Conservation (phyloP, 2,329 filamentous ascomycete species). For the Ascochyta lentis region DNA sequence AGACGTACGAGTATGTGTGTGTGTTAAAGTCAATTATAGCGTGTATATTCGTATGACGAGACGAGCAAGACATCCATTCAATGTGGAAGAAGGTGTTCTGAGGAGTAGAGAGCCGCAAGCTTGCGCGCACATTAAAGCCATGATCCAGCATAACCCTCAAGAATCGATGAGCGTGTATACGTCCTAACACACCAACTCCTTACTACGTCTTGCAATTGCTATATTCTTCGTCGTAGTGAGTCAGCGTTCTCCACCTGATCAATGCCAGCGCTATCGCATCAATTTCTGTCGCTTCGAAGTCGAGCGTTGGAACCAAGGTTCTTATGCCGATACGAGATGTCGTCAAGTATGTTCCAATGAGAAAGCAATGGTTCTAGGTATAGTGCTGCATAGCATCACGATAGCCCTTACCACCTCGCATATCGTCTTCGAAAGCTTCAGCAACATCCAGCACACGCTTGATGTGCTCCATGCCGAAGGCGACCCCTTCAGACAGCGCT, state of each 20-base stretch:
- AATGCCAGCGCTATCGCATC: too few species aligned
- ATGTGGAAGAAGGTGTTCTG: too few species aligned
- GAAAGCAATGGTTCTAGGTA: conserved; percentile 52
- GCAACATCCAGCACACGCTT: conserved; percentile 83
- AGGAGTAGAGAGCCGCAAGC: too few species aligned
- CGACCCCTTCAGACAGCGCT: conserved; percentile 74
- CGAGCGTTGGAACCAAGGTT: background rate
- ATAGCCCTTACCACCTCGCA: conserved; percentile 81
- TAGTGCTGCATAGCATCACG: conserved; percentile 86
- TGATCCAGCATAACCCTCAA: too few species aligned
- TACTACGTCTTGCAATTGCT: too few species aligned
- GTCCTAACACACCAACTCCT: too few species aligned
- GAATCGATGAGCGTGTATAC: too few species aligned
- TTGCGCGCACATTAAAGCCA: too few species aligned
- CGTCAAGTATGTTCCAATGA: too few species aligned
- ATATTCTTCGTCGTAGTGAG: too few species aligned
- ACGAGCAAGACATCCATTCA: background rate
- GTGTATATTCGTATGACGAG: background rate
- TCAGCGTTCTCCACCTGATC: too few species aligned
- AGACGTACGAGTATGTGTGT: background rate
- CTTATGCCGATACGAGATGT: background rate
- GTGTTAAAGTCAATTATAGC: background rate
- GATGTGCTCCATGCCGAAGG: conserved; percentile 80
- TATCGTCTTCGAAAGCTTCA: conserved; percentile 80
- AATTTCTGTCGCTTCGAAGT: background rate